phyloP scores from a whole-genome alignment of 2,329 filamentous ascomycete species.

The Aspergillus puulaauensis region DNA sequence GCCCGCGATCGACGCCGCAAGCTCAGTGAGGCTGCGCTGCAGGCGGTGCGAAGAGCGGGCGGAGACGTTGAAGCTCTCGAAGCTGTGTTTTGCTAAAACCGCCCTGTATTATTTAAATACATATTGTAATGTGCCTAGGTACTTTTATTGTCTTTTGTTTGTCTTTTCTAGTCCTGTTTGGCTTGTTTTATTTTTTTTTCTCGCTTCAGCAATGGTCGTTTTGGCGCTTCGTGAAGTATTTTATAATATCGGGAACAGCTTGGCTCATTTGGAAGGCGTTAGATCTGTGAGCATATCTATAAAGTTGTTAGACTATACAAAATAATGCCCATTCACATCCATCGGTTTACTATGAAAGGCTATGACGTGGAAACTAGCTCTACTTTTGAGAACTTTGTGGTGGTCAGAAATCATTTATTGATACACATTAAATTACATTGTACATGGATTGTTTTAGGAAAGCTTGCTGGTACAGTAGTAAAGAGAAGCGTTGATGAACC shows the following conservation, averaged over 20 bases:
- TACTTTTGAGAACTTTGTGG: background rate
- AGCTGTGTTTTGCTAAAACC: conserved; percentile 36
- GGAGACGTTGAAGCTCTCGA: conserved; percentile 47
- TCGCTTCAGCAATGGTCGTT: conserved; percentile 28
- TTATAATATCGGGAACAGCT: conserved; percentile 2
- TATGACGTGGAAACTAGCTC: background rate
- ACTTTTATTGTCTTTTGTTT: conserved; percentile 11
- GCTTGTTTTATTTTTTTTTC: conserved; percentile 13
- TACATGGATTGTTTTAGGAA: background rate
- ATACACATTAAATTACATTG: background rate
- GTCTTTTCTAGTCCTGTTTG: background rate
- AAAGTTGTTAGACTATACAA: conserved; percentile 1
- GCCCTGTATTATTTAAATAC: conserved; percentile 14
- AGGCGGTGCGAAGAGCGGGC: conserved; percentile 45
- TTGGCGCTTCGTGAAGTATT: conserved; percentile 17
- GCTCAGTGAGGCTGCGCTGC: conserved; percentile 42
- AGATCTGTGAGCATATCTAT: conserved; percentile 8
- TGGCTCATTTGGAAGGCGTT: conserved; percentile 2
- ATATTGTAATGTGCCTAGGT: conserved; percentile 11
- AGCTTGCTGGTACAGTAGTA: background rate
- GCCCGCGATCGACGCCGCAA: conserved; percentile 69
- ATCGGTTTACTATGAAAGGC: background rate
- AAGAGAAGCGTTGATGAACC: background rate
- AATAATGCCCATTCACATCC: background rate
- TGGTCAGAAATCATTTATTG: background rate